Evolutionary conservation across 176 grass and related monocot genomes (phyloP).

Genomic region (Hordeum marinum): DNA sequence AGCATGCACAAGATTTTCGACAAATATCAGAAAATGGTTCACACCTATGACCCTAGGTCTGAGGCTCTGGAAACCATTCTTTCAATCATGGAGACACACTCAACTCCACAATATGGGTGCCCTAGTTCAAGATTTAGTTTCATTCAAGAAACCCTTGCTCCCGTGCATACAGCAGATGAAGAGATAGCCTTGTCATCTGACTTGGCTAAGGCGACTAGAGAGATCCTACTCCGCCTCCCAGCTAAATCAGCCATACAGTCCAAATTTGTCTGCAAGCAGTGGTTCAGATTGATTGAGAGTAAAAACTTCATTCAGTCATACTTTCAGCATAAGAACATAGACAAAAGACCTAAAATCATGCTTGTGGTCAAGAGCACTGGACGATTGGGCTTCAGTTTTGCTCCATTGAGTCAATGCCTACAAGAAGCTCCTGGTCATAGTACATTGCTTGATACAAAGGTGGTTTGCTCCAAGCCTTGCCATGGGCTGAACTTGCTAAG

Average conservation of each 20-base stretch:
- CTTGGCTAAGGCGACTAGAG: neutral
- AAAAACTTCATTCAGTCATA: too few species aligned
- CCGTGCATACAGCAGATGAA: neutral
- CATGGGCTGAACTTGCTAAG: slow-evolving; percentile 8
- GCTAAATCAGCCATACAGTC: neutral
- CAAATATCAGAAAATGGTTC: neutral
- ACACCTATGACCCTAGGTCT: neutral
- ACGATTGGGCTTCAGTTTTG: neutral
- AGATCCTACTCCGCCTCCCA: neutral
- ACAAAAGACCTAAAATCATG: neutral
- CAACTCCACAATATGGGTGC: neutral
- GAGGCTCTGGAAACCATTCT: neutral
- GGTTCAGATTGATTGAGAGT: too few species aligned
- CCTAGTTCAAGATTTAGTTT: neutral
- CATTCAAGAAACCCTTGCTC: neutral
- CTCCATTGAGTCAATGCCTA: neutral
- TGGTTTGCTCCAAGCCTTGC: slow-evolving; percentile 21
- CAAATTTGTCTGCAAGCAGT: too few species aligned
- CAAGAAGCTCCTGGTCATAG: neutral
- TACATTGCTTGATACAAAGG: neutral
- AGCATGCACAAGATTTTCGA: neutral
- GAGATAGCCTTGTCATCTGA: neutral
- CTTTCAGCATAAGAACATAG: too few species aligned
- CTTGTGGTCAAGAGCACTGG: neutral
- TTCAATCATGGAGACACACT: neutral